phyloP scores from a whole-genome alignment of 2,329 filamentous ascomycete genomes.

The Phoma herbarum region DNA sequence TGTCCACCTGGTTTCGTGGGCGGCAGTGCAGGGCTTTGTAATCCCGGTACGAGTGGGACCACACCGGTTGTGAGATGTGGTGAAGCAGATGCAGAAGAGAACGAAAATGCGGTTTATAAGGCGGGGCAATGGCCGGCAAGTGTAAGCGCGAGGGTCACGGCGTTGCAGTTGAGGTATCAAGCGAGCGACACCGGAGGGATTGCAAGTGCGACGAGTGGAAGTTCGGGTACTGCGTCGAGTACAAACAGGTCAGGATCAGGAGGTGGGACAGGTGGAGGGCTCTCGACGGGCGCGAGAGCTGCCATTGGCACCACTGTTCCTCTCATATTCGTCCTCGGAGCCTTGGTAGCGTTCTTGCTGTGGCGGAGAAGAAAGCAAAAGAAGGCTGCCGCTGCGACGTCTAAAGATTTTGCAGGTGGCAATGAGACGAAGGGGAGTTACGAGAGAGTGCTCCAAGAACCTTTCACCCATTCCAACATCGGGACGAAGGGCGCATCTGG shows the following conservation, averaged over 20 bases:
- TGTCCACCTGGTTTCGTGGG: slow-evolving; percentile 35
- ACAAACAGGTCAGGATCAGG: not conserved
- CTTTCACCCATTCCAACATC: not conserved
- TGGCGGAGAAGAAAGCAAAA: slow-evolving; percentile 28
- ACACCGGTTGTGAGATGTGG: slow-evolving; percentile 29
- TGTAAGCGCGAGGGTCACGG: slow-evolving; percentile 23
- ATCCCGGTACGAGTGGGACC: slow-evolving; percentile 21
- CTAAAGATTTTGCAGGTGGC: slow-evolving; percentile 9
- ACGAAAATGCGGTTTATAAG: slow-evolving; percentile 23
- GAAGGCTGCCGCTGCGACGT: slow-evolving; percentile 4
- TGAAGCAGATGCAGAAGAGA: slow-evolving; percentile 37
- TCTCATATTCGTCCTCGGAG: slow-evolving; percentile 73
- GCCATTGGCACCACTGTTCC: slow-evolving; percentile 91
- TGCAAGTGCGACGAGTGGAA: slow-evolving; percentile 11
- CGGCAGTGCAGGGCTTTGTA: slow-evolving; percentile 25
- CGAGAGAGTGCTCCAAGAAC: not conserved
- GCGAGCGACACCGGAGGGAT: slow-evolving; percentile 18
- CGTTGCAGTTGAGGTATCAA: slow-evolving; percentile 30
- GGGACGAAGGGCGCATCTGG: not conserved
- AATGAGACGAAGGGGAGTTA: slow-evolving; percentile 16
- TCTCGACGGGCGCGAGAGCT: slow-evolving; percentile 73
- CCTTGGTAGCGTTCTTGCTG: slow-evolving; percentile 26
- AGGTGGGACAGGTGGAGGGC: slow-evolving; percentile 53
- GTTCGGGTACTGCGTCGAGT: not conserved
- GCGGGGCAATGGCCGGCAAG: slow-evolving; percentile 24